Base-by-base conservation (phyloP, 2,329 filamentous ascomycete species). In the Fusarium musae region DNA sequence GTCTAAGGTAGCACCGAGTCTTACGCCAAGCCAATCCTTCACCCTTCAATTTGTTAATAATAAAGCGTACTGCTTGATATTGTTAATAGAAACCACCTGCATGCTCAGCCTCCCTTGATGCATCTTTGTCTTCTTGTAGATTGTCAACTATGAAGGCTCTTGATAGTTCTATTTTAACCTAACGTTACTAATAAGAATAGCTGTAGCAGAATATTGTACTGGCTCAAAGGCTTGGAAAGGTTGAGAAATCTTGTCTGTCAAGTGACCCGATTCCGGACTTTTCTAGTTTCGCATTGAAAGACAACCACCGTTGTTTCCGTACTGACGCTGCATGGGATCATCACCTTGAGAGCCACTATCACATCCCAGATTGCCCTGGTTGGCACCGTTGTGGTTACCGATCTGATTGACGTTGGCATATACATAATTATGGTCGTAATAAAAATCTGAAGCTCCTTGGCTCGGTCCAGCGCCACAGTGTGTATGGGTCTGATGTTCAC, bases 321-420 rank as follows among this genome's bases (percentile, higher is more conserved):
- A 56, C 37, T 43, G 52, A 15, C 26, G 43, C 26, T 56, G 52
- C 11, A 37, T 19, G 15, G 43, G 26, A 15, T 56, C 52, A 3
- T 11, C 15, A 6, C 52, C 52, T 42, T 56, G 52, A 15, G 37
- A 42, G 1, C 36, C 52, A 19, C 52, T 56, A 16, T 10, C 37
- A 7, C 52, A 56, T 0, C 52, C 52, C 3, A 56, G 11, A 19
- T 56, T 56, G 1, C 52, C 37, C 37, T 56, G 37, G 2, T 43
- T 56, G 19, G 19, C 52, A 6, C 52, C 52, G 15, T 56, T 56
- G 15, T 56, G 32, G 15, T 32, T 56, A 4, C 52, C 52, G 15
- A 56, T 42, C 15, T 56, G 52, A 10, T 56, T 56, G 21, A 42
- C 36, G 11, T 56, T 56, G 36, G 52, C 36, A 56, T 40, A 56